Conservation (phyloP, 306 rosid genomes). For the Sicyos baderoa region DNA sequence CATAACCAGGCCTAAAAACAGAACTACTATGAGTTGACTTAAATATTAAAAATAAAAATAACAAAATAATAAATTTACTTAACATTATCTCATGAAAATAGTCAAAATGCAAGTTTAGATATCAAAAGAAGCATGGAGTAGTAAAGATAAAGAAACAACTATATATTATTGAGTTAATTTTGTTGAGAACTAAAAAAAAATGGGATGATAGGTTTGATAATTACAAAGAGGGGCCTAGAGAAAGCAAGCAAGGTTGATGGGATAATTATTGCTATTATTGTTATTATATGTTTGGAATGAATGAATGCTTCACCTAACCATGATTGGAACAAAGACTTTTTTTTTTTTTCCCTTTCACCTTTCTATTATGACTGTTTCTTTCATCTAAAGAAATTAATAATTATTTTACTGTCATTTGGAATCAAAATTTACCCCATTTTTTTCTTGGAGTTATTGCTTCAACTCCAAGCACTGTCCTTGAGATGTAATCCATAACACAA, state of each 20-base stretch:
- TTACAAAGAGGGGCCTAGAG: constrained; percentile 9
- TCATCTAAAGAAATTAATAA: not conserved
- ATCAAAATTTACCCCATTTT: not conserved
- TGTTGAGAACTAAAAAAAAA: not conserved
- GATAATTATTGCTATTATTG: not conserved
- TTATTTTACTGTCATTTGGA: constrained; percentile 3
- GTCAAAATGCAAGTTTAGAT: no score
- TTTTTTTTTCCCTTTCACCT: not conserved
- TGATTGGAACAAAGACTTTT: not conserved
- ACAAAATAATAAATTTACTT: no score
- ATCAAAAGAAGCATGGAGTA: not conserved
- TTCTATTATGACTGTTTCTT: not conserved
- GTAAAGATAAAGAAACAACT: not conserved
- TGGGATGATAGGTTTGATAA: not conserved
- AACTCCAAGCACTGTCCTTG: constrained; percentile 6
- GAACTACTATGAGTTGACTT: no score
- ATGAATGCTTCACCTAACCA: constrained; percentile 17
- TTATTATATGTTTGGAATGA: constrained; percentile 9
- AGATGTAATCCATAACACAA: constrained; percentile 1
- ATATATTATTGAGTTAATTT: not conserved
- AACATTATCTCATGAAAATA: no score
- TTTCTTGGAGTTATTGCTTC: constrained; percentile 6
- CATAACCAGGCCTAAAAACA: no score
- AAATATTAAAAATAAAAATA: no score
- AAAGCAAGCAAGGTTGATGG: constrained; percentile 10